These are phyloP conservation scores for Dactylellina drechsleri DNA, from an alignment of 2,329 filamentous ascomycete species.

Conservation along the genomic window DNA sequence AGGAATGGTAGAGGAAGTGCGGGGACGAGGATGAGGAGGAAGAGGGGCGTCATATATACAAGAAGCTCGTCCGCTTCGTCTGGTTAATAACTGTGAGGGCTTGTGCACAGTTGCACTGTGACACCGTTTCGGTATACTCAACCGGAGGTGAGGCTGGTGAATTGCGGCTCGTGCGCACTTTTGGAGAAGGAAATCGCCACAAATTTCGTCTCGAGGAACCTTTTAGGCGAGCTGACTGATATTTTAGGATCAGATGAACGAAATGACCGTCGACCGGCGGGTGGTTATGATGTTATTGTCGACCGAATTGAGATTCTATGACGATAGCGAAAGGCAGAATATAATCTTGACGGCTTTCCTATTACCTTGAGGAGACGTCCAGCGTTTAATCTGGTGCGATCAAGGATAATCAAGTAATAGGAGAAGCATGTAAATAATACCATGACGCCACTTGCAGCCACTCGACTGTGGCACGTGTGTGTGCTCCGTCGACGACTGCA, in stretches of 20 bases:
- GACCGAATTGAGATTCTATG: too few species aligned
- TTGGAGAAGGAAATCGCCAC: constrained; percentile 8
- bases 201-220: constrained; percentile 11
- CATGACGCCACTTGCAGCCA: constrained; percentile 12
- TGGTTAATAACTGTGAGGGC: constrained; percentile 19
- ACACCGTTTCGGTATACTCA: constrained; percentile 43
- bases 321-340: too few species aligned
- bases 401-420: too few species aligned
- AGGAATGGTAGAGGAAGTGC: constrained; percentile 50
- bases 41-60: constrained; percentile 22
- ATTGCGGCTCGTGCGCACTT: constrained; percentile 20
- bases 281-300: too few species aligned
- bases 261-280: constrained; percentile 21
- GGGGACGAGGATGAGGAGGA: constrained; percentile 30
- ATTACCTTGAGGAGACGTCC: too few species aligned
- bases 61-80: constrained; percentile 16
- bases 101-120: neutral
- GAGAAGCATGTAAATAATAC: too few species aligned
- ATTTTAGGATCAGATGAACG: constrained; percentile 10
- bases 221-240: neutral
- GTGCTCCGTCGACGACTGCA: neutral
- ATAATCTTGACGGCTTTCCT: too few species aligned
- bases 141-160: constrained; percentile 37
- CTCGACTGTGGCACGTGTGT: constrained; percentile 6
- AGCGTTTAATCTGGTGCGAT: too few species aligned